phyloP scores from a whole-genome alignment of 768 basidiomycete genomes.

The Russula griseocarnosa region DNA sequence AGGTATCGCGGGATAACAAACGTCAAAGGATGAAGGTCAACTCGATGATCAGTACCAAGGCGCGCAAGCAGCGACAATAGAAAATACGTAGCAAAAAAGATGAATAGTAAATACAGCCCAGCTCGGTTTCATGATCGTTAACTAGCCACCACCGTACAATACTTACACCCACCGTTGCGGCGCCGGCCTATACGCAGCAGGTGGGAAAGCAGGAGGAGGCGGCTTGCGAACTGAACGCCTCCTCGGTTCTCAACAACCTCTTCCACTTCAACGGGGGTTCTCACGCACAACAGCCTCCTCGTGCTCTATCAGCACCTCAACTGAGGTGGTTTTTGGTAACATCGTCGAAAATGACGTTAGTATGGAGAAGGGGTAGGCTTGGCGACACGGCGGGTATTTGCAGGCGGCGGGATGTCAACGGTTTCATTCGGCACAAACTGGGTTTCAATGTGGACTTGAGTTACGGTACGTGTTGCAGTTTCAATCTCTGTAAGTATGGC shows the following conservation, averaged over 20 bases:
- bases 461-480: slow-evolving; percentile 50
- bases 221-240: slow-evolving; percentile 41
- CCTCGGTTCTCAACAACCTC: slow-evolving; percentile 43
- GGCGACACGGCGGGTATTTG: slow-evolving; percentile 72
- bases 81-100: slow-evolving; percentile 20
- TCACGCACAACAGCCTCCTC: slow-evolving; percentile 38
- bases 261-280: slow-evolving; percentile 36
- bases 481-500: slow-evolving; percentile 52
- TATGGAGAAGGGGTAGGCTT: slow-evolving; percentile 65
- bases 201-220: slow-evolving; percentile 46
- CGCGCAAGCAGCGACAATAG: slow-evolving; percentile 25
- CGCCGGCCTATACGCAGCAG: slow-evolving; percentile 30
- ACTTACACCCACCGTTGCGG: slow-evolving; percentile 27
- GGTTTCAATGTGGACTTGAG: slow-evolving; percentile 39
- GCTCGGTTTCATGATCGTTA: slow-evolving; percentile 20
- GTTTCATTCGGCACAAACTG: slow-evolving; percentile 38
- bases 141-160: slow-evolving; percentile 14
- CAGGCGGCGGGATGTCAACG: slow-evolving; percentile 68
- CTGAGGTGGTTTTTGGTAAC: slow-evolving; percentile 67
- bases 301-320: slow-evolving; percentile 60
- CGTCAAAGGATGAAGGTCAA: slow-evolving; percentile 19
- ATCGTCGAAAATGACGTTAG: slow-evolving; percentile 52
- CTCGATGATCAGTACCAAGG: slow-evolving; percentile 17
- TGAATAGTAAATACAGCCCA: slow-evolving; percentile 28
- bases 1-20: slow-evolving; percentile 22